These are phyloP conservation scores for Saccharomyces hybrid DNA, from an alignment of 1,139 yeast species.

Conservation along the genomic window DNA sequence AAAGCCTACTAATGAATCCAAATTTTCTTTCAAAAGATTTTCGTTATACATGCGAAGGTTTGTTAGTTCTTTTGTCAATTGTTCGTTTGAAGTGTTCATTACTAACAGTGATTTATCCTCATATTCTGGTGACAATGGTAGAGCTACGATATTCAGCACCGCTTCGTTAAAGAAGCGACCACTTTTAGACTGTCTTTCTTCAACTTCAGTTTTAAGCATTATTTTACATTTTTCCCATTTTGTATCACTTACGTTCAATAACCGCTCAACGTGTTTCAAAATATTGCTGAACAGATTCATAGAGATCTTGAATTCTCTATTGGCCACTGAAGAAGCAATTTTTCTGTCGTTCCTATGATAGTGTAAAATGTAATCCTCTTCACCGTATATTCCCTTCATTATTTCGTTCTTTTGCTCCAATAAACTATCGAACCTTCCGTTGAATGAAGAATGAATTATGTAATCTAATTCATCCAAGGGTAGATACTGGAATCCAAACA, in stretches of 20 bases:
- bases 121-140: slow-evolving; percentile 24
- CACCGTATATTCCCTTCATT: slow-evolving; percentile 27
- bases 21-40: slow-evolving; percentile 5
- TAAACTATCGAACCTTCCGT: slow-evolving; percentile 13
- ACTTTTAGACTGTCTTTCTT: slow-evolving; percentile 12
- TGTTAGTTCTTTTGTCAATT: slow-evolving; percentile 10
- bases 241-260: slow-evolving; percentile 19
- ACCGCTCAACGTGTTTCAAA: slow-evolving; percentile 36
- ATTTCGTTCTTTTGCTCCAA: slow-evolving; percentile 31
- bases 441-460: slow-evolving; percentile 40
- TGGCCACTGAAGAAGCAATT: slow-evolving; percentile 52
- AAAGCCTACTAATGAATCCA: slow-evolving; percentile 13
- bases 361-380: slow-evolving; percentile 16
- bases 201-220: slow-evolving; percentile 20
- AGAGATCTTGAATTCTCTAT: slow-evolving; percentile 62
- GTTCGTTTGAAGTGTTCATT: slow-evolving; percentile 11
- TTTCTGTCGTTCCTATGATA: slow-evolving; percentile 19
- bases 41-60: slow-evolving; percentile 8
- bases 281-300: slow-evolving; percentile 50
- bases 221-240: slow-evolving; percentile 23
- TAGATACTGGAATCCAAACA: slow-evolving; percentile 87
- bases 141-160: slow-evolving; percentile 25
- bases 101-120: slow-evolving; percentile 16
- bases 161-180: slow-evolving; percentile 18
- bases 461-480: slow-evolving; percentile 68